Evolutionary conservation across 352 stramenopile genomes (phyloP), one percentile per base, ranked within the genome.

Genomic region (Halophytophthora batemanensis): DNA sequence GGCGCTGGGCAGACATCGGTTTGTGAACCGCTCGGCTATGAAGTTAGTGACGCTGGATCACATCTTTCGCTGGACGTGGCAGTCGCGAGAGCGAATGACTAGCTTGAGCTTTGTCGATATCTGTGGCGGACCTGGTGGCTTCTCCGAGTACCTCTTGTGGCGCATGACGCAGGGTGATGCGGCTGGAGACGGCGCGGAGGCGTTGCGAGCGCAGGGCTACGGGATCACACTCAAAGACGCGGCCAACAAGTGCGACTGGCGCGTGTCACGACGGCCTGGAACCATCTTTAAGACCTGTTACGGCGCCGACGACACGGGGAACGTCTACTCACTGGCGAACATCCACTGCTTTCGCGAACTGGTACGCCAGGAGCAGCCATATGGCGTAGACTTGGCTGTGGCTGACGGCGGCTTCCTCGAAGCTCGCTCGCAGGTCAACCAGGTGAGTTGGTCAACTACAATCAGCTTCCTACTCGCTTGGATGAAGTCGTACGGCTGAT

Each of bases 101-200:
- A 14, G 34, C 2, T 86, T 86, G n/a, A 67, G 63, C 14, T 93
- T 93, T 57, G 74, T 69, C 5, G 82, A 93, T 43, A 58, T 91
- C 25, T 93, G 82, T 41, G 82, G 82, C n/a, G 82, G 78, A 0
- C 82, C 82, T 0, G 82, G 82, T 4, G 82, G 82, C 3, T 93
- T 93, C 49, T 88, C 78, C 13, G 82, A 93, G 67, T 91, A 86
- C 61, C 38, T 93, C 8, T 44, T 91, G 17, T 93, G 77, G 80
- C 59, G 59, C 44, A 41, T 17, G n/a, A 17, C 23, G 31, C 15
- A 45, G n/a, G 29, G 3, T 23, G 34, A 50, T n/a, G n/a, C n/a
- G 6, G 22, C 6, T 36, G n/a, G 36, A 28, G 6, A 3, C 3
- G 31, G 36, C 15, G 21, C 5, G 15, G 37, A 22, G 3, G 21